Evolutionary conservation across 164 flowering plant species (phyloP), one percentile per base, ranked within the genome.

Genomic region (Dillenia suffruticosa): DNA sequence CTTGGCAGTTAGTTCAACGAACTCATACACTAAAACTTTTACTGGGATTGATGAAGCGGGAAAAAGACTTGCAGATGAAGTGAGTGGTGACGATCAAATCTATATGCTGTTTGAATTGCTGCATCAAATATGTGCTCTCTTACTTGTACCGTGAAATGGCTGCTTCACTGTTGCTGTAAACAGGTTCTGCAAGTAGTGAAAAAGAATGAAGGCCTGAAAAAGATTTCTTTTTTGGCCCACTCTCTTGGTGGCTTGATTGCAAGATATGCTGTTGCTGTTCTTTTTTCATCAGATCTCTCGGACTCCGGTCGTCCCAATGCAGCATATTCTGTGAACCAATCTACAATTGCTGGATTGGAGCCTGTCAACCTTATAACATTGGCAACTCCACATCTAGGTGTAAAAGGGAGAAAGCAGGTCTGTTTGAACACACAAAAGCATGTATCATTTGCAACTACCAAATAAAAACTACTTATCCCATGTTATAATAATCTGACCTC

Each of bases 301-400:
- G 63, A 58, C 59, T 60, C 72, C 3, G 44, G 17, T 32, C 48
- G 43, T 60, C 70, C 44, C 71, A 77, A 50, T 22, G 44, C 73
- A 32, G 48, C 69, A 17, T 54, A 9, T 44, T 52, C 75, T 68
- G 56, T 72, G 43, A 70, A 57, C 45, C 68, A 68, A 63, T 86
- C 89, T 59, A 72, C 59, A 64, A 83, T 92, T 79, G 93, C 98
- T 62, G 96, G 96, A 49, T 66, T 92, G 78, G 89, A 90, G 76
- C 92, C 98, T 49, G 71, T 88, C 72, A 92, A 77, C 75, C 90
- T 88, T 74, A 75, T 92, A 61, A 85, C 96, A 54, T 74, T 90
- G 84, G 98, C 96, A 67, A 85, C 90, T 64, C 98, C 98, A 60
- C 98, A 92, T 82, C 89, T 92, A 57, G 98, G 98, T 19, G 96